Evolutionary conservation across 1,284 basidiomycete genomes (phyloP).

Genomic region (Naganishia albida): DNA sequence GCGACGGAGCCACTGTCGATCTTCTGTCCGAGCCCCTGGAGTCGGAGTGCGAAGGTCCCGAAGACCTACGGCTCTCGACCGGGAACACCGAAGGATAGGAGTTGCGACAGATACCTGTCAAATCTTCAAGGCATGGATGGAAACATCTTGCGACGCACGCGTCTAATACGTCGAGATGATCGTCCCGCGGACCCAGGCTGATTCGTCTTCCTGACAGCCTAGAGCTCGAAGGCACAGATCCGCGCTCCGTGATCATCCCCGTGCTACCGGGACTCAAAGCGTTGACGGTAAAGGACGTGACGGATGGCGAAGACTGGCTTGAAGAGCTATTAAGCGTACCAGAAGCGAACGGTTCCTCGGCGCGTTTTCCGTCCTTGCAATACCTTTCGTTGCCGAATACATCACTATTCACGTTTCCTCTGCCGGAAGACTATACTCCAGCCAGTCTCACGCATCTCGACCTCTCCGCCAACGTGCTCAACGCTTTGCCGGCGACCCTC

Average conservation of each 20-base stretch:
- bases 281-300: constrained; percentile 49
- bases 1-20: too few species aligned
- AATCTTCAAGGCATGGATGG: too few species aligned
- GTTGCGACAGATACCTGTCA: background rate
- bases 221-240: constrained; percentile 52
- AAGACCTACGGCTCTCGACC: too few species aligned
- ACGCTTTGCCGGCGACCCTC: constrained; percentile 61
- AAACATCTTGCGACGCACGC: too few species aligned
- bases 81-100: background rate
- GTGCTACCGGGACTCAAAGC: constrained; percentile 43
- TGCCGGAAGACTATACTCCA: constrained; percentile 62
- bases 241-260: constrained; percentile 47
- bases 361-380: constrained; percentile 49
- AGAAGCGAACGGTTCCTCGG: constrained; percentile 1
- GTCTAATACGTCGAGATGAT: background rate
- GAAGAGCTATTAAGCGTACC: constrained; percentile 42
- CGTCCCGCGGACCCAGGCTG: background rate
- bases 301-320: constrained; percentile 53
- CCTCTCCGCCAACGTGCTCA: constrained; percentile 78
- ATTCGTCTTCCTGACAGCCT: constrained; percentile 39
- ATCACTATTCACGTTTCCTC: constrained; percentile 49
- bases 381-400: constrained; percentile 46
- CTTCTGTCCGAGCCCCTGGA: too few species aligned
- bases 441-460: constrained; percentile 87
- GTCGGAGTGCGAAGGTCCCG: too few species aligned